Evolutionary conservation across 1,284 basidiomycete species (phyloP).

Genomic region (Cryptococcus amylolentus): DNA sequence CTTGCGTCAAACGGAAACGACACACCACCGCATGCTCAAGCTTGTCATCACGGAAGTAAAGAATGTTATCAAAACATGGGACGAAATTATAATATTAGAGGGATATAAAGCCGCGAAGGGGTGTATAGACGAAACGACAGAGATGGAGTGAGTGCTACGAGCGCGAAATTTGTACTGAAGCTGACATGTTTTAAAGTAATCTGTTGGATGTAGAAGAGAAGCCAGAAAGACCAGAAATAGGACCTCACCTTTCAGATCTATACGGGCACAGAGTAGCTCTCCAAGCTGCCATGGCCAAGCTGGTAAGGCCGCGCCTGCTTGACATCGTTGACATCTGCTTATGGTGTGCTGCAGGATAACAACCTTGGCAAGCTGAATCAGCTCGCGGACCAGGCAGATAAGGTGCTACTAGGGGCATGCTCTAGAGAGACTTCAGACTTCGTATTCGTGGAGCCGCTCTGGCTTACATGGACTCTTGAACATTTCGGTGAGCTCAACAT

Average conservation of each 20-base stretch:
- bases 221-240: conserved; percentile 33
- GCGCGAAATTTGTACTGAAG: background rate
- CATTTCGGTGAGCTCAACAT: conserved; percentile 30
- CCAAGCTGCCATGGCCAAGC: conserved; percentile 27
- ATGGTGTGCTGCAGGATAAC: conserved; percentile 24
- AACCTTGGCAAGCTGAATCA: conserved; percentile 31
- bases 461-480: conserved; percentile 46
- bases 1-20: conserved; percentile 26
- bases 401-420: conserved; percentile 39
- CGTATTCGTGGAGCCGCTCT: conserved; percentile 36
- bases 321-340: background rate
- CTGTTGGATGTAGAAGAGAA: conserved; percentile 27
- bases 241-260: conserved; percentile 23
- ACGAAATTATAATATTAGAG: conserved; percentile 39
- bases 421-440: conserved; percentile 27
- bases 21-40: conserved; percentile 43
- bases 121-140: conserved; percentile 28
- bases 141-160: conserved; percentile 24
- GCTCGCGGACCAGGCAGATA: conserved; percentile 41
- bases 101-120: conserved; percentile 41
- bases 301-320: conserved; percentile 23
- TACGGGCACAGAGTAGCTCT: conserved; percentile 18
- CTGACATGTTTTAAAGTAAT: conserved; percentile 25
- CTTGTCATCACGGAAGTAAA: conserved; percentile 35
- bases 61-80: conserved; percentile 38